Evolutionary conservation across 169 alveolate genomes (phyloP), one percentile per base, ranked within the genome.

Genomic region (Plasmodium gonderi): DNA sequence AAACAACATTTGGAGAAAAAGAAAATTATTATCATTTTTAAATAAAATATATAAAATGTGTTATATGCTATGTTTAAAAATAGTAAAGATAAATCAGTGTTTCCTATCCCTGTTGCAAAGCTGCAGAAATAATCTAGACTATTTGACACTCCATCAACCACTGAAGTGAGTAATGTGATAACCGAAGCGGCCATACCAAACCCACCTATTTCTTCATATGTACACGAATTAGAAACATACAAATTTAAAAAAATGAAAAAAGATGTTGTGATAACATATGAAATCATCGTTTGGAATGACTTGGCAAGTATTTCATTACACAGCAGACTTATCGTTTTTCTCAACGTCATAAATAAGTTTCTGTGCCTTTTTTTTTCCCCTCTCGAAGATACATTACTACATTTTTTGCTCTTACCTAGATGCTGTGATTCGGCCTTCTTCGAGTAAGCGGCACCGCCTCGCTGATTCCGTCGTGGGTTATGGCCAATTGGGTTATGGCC

Each of bases 91-190:
- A 36, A 36, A 67, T 81, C 79, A 9, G 49, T 44, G 26, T 67
- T 31, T 3, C 49, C 69, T 17, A 68, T 67, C 47, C 74, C 80
- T 14, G 33, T 81, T 8, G 91, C 45, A 20, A 29, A 65, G 33
- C 91, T 67, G 17, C 91, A 81, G 33, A 81, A 81, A 23, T 23
- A 81, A 67, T 81, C 91, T 38, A 81, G 33, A 26, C 91, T 81
- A 47, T 44, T 81, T 3, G 36, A 29, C n/a, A 81, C 29, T 0
- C 91, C 91, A 5, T 81, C 91, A 2, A 81, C 47, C 2, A 81
- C 74, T 7, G 74, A 23, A 81, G 8, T 40, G 26, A 81, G 74
- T 20, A 81, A 17, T 1, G 91, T 40, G 11, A 65, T 38, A 0
- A 81, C 65, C 11, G 64, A 38, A 3, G 51, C 47, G 3, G 91